phyloP scores from a whole-genome alignment of 2,329 filamentous ascomycete species.

The Nemania sp. region DNA sequence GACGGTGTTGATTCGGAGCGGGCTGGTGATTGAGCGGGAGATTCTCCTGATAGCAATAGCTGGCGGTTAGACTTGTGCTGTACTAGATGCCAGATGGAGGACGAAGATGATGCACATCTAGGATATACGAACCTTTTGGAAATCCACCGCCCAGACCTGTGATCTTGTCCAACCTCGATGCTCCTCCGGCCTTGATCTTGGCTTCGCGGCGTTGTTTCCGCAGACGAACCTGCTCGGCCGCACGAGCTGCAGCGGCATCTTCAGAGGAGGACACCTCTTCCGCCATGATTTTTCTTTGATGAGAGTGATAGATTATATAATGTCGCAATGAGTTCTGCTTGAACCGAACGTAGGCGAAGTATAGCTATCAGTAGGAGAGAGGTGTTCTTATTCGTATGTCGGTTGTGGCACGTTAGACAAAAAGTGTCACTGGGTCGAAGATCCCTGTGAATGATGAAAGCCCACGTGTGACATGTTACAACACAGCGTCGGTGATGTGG shows the following conservation, averaged over 20 bases:
- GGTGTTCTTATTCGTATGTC: no score
- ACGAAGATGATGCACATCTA: background rate
- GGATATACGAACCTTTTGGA: constrained; percentile 45
- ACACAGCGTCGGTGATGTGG: constrained; percentile 10
- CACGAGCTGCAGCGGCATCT: constrained; percentile 55
- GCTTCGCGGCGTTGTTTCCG: constrained; percentile 79
- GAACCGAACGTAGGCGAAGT: background rate
- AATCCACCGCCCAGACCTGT: constrained; percentile 67
- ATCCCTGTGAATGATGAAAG: constrained; percentile 4
- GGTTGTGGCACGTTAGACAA: constrained; percentile 1
- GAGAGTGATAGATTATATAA: background rate
- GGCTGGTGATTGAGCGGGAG: constrained; percentile 39
- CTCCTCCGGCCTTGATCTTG: constrained; percentile 74
- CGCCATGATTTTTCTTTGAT: constrained; percentile 29
- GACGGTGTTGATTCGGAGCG: constrained; percentile 9
- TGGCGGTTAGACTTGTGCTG: background rate
- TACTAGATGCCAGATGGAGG: background rate
- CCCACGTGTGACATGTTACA: constrained; percentile 15
- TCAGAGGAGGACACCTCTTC: constrained; percentile 40
- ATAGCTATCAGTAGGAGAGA: background rate
- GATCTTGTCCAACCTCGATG: constrained; percentile 73
- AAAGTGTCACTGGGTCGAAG: constrained; percentile 2
- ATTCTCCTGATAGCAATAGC: constrained; percentile 34
- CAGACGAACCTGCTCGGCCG: constrained; percentile 68
- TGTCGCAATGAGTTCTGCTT: background rate